Evolutionary conservation across 805 yeast species (phyloP), one percentile per base, ranked within the genome.

Genomic region (Candida ficus): DNA sequence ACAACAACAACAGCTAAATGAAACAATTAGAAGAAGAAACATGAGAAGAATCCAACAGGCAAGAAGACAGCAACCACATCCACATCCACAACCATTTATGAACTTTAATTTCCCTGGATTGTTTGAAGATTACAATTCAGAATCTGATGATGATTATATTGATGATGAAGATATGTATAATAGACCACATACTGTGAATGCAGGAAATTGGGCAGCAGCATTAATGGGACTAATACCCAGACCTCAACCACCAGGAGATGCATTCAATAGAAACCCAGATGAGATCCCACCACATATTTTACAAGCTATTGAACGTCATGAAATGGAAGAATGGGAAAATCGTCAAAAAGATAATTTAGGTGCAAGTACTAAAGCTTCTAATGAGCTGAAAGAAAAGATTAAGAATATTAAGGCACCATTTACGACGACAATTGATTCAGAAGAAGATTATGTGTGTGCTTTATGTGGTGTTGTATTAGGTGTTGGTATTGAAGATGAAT

Each of bases 391-490:
- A 4, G 39, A 33, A 7, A 31, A 35, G 18, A 21, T 38, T 0
- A 20, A 17, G 7, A 21, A 5, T 3, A 13, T 52, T 2, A 43
- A 34, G 12, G 25, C 38, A 2, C 58, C 60, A 10, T 56, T 22
- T 22, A 47, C 59, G 0, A 26, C 44, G 1, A 58, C 57, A 3
- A 56, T 68, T 22, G 57, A 64, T 0, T 55, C 59, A 13, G 58
- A 48, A n/a, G 63, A 64, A 26, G 60, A 66, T 10, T 67, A 73
- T 4, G 64, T 70, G 1, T 81, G 96, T 62, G 74, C 74, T 25
- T 60, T 83, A 21, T 88, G 96, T 63, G 90, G 88, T 1, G 72
- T 76, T 0, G 71, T 66, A 4, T 62, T 88, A n/a, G 93, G 93
- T 3, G 75, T 69, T 35, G 95, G 95, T 0, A 74, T 83, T 5